Percentiles rank a stretch among this genome's conserved stretches.
These are phyloP conservation scores for Wolfiporia cocos DNA, from an alignment of 1,284 basidiomycete genomes.

Conservation along the genomic window DNA sequence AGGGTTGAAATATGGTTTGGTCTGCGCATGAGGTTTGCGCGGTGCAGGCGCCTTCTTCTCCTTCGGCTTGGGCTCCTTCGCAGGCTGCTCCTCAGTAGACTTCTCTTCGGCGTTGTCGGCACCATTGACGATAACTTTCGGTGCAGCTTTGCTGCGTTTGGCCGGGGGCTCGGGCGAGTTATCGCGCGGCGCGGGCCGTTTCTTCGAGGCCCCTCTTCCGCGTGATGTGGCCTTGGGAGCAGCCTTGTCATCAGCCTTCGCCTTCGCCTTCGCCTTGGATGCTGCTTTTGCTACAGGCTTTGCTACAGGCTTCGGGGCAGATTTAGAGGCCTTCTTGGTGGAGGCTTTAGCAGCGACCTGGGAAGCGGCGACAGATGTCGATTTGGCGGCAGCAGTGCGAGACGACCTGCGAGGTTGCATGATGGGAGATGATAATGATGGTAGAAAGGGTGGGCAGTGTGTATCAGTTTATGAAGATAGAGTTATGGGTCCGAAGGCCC, in stretches of 20 bases:
- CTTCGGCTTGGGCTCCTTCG: slow-evolving; percentile 7
- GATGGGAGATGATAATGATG: too few species aligned
- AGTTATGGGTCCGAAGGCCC: too few species aligned
- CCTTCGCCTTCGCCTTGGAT: slow-evolving; percentile 24
- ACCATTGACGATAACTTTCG: slow-evolving; percentile 12
- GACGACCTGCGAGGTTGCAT: slow-evolving; percentile 35
- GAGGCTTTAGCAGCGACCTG: not conserved
- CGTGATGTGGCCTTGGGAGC: slow-evolving; percentile 11
- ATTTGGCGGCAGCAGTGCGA: slow-evolving; percentile 28
- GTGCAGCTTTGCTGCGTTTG: slow-evolving; percentile 14
- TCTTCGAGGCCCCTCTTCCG: slow-evolving; percentile 5
- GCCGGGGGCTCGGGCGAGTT: slow-evolving; percentile 15
- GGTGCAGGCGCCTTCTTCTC: slow-evolving; percentile 7
- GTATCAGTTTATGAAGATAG: too few species aligned
- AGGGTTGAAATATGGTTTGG: slow-evolving; percentile 50
- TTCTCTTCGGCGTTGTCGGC: slow-evolving; percentile 1
- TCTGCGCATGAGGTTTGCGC: slow-evolving; percentile 30
- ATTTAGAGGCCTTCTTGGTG: slow-evolving; percentile 19
- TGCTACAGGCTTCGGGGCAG: slow-evolving; percentile 3
- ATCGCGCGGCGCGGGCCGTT: slow-evolving; percentile 17
- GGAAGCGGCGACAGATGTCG: not conserved
- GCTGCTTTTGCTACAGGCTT: slow-evolving; percentile 11
- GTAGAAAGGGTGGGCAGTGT: too few species aligned
- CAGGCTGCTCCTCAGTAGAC: slow-evolving; percentile 2
- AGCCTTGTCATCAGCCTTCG: slow-evolving; percentile 22